Conservation (phyloP, 805 yeast genomes). For the Yarrowia alimentaria region DNA sequence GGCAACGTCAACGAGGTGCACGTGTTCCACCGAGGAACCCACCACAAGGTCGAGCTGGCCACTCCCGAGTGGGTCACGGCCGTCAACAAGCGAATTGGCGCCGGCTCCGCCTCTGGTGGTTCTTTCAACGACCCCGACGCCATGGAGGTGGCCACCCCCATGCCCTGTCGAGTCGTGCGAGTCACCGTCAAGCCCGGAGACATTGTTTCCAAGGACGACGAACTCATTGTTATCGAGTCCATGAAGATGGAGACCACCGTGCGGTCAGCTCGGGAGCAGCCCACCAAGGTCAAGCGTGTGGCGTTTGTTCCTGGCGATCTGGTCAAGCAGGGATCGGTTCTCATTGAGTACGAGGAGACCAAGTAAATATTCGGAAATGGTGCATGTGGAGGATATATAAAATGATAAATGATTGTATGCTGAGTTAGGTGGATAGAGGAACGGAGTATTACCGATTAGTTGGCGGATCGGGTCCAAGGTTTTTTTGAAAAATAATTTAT, state of each 20-base stretch:
- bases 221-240: conserved; percentile 36
- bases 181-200: conserved; percentile 35
- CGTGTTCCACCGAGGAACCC: conserved; percentile 37
- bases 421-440: too few relatives aligned
- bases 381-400: conserved; percentile 25
- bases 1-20: conserved; percentile 31
- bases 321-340: conserved; percentile 38
- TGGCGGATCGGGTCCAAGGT: not conserved
- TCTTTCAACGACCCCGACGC: conserved; percentile 98
- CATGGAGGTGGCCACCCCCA: conserved; percentile 99
- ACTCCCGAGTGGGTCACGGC: conserved; percentile 37
- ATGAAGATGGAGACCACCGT: conserved; percentile 41
- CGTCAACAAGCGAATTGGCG: conserved; percentile 51
- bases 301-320: conserved; percentile 37
- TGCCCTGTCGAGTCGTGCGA: conserved; percentile 43
- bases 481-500: too few relatives aligned
- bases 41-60: conserved; percentile 34
- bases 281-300: conserved; percentile 35
- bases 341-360: conserved; percentile 37
- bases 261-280: conserved; percentile 35
- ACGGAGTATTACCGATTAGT: not conserved
- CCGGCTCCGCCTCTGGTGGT: conserved; percentile 86
- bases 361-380: too few relatives aligned
- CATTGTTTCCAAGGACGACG: conserved; percentile 36
- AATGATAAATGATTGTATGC: conserved; percentile 20